Conservation (phyloP, 495 filamentous ascomycete species). For the Venustampulla echinocandica region DNA sequence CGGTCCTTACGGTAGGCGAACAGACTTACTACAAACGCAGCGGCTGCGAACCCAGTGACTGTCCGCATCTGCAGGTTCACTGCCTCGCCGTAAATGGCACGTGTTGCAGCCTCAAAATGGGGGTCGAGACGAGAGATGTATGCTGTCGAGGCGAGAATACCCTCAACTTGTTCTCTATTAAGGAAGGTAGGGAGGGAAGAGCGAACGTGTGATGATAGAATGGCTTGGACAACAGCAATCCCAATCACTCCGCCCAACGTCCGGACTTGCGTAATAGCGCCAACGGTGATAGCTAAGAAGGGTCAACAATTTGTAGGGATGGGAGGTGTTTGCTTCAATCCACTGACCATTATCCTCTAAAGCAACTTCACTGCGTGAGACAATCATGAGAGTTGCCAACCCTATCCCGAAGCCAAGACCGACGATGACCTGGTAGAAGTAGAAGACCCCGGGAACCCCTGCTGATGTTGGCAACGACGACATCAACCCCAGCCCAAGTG, state of each 20-base stretch:
- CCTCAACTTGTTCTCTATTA: not conserved
- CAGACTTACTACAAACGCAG: not conserved
- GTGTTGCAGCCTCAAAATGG: not conserved
- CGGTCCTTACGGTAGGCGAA: too few relatives aligned
- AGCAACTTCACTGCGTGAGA: not conserved
- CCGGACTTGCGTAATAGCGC: constrained; percentile 37
- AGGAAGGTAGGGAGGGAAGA: constrained; percentile 6
- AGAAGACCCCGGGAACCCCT: constrained; percentile 11
- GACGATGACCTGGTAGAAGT: constrained; percentile 22
- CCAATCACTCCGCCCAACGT: constrained; percentile 42
- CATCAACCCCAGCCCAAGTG: constrained; percentile 41
- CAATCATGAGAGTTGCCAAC: constrained; percentile 8
- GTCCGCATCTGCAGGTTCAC: not conserved
- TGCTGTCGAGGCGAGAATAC: not conserved
- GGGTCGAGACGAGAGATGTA: not conserved
- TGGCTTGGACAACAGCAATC: constrained; percentile 36
- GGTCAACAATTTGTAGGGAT: not conserved
- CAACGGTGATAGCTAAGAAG: constrained; percentile 35
- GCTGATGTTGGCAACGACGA: constrained; percentile 22
- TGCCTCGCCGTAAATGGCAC: not conserved
- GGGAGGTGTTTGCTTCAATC: not conserved
- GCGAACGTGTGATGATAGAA: constrained; percentile 17
- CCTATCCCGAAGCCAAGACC: constrained; percentile 24
- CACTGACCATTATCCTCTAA: constrained; percentile 2
- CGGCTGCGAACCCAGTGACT: not conserved